A percentile compares a stretch with the other conserved stretches of the same genome.
Evolutionary conservation across 2,329 filamentous ascomycete genomes (phyloP).

Genomic region (Cadophora gregata): DNA sequence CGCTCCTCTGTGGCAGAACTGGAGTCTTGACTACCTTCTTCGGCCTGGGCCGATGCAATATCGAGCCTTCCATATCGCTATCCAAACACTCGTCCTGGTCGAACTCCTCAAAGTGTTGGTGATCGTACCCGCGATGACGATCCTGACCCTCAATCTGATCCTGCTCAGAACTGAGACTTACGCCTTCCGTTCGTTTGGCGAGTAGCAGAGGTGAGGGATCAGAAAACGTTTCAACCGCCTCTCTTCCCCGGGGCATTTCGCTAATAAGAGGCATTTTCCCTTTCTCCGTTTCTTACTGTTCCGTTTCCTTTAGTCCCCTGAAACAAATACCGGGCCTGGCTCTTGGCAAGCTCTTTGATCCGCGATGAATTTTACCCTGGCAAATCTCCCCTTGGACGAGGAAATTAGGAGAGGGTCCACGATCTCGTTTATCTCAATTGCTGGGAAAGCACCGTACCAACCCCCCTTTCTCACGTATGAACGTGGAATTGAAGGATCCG

Average conservation of each 20-base stretch:
- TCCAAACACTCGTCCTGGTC: conserved; percentile 35
- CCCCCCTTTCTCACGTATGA: background rate
- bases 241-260: conserved; percentile 33
- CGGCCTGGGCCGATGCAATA: conserved; percentile 33
- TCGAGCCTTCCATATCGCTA: conserved; percentile 42
- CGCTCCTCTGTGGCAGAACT: conserved; percentile 36
- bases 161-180: conserved; percentile 17
- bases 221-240: conserved; percentile 23
- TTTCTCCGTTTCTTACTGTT: conserved; percentile 4
- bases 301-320: conserved; percentile 4
- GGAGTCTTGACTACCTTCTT: conserved; percentile 36
- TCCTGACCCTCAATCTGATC: conserved; percentile 19
- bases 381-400: conserved; percentile 2
- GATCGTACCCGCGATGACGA: conserved; percentile 28
- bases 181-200: conserved; percentile 15
- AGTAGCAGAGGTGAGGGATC: conserved; percentile 17
- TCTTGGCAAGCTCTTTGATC: conserved; percentile 12
- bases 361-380: conserved; percentile 3
- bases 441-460: background rate
- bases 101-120: conserved; percentile 34
- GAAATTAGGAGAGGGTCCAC: conserved; percentile 5
- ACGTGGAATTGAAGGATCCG: conserved; percentile 24
- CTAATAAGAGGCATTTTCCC: conserved; percentile 38
- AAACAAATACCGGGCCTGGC: conserved; percentile 13
- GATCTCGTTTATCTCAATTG: conserved; percentile 7